Evolutionary conservation across 306 rosid species (phyloP).

Genomic region (Echinosophora koreensis): DNA sequence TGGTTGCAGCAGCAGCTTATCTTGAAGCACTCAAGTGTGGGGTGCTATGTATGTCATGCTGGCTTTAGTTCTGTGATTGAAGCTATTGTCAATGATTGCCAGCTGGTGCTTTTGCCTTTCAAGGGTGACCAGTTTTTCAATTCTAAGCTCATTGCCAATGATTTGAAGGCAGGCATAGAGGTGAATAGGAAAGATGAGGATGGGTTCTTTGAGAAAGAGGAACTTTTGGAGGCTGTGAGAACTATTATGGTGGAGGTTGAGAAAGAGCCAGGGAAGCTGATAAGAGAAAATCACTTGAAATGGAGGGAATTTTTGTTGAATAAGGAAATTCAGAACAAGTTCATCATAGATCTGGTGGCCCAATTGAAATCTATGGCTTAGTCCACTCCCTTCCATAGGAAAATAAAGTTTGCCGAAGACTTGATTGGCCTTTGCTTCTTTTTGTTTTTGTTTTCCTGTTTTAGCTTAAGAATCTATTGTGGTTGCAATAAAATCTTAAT

Average conservation of each 20-base stretch:
- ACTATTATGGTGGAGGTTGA: slow-evolving; percentile 46
- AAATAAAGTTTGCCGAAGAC: neutral
- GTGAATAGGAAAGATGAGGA: slow-evolving; percentile 56
- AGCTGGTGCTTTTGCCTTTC: slow-evolving; percentile 56
- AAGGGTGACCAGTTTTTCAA: slow-evolving; percentile 64
- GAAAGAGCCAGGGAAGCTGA: slow-evolving; percentile 44
- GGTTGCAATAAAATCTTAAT: too few relatives aligned
- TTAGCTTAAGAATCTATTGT: too few relatives aligned
- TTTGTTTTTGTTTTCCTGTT: neutral
- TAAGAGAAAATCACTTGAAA: slow-evolving; percentile 50
- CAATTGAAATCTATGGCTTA: slow-evolving; percentile 44
- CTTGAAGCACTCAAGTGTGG: slow-evolving; percentile 51
- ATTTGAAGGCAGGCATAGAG: slow-evolving; percentile 52
- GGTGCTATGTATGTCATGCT: slow-evolving; percentile 54
- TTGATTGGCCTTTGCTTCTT: neutral
- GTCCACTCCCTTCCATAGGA: neutral
- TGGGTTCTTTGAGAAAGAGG: slow-evolving; percentile 55
- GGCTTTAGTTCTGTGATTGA: slow-evolving; percentile 67
- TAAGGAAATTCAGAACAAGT: slow-evolving; percentile 49
- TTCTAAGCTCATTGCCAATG: slow-evolving; percentile 44
- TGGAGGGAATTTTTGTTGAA: slow-evolving; percentile 54
- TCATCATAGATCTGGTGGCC: slow-evolving; percentile 42
- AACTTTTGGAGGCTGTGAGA: slow-evolving; percentile 51
- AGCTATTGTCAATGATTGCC: slow-evolving; percentile 58
- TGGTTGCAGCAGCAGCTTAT: slow-evolving; percentile 67